These are phyloP conservation scores for Microcyclospora tardicrescens DNA, from an alignment of 2,329 filamentous ascomycete species.

Conservation along the genomic window DNA sequence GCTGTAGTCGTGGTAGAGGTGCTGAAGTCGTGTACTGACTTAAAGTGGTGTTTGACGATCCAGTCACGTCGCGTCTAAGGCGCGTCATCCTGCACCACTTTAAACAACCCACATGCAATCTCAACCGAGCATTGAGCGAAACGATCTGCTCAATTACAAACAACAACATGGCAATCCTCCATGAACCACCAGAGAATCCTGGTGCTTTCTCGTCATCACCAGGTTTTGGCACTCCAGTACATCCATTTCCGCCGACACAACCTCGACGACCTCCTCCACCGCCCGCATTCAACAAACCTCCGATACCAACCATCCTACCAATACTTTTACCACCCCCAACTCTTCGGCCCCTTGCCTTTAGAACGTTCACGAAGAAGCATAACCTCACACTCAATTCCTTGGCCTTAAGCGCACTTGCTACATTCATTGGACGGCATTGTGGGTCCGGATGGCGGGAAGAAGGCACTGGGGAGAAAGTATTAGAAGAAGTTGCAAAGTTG, in stretches of 20 bases:
- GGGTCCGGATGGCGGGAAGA: slow-evolving; percentile 95
- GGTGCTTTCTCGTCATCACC: slow-evolving; percentile 73
- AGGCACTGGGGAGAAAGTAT: slow-evolving; percentile 76
- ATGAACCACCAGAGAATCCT: slow-evolving; percentile 7
- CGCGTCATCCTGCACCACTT: too few species aligned
- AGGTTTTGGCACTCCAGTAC: slow-evolving; percentile 74
- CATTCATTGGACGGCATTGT: slow-evolving; percentile 86
- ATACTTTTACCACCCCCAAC: slow-evolving; percentile 81
- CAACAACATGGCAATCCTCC: slow-evolving; percentile 15
- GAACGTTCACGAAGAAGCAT: slow-evolving; percentile 95
- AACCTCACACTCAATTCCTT: slow-evolving; percentile 83
- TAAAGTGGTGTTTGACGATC: neutral
- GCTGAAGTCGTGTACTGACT: neutral
- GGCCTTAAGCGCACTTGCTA: slow-evolving; percentile 69
- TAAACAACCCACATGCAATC: too few species aligned
- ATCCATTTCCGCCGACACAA: slow-evolving; percentile 44
- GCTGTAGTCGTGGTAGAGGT: neutral
- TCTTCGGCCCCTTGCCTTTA: slow-evolving; percentile 78
- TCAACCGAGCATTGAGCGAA: too few species aligned
- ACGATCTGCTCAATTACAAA: neutral
- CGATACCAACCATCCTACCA: slow-evolving; percentile 56
- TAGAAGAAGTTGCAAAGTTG: slow-evolving; percentile 79
- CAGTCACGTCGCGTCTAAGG: neutral
- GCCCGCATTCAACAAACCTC: slow-evolving; percentile 36
- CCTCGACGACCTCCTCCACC: slow-evolving; percentile 34